Evolutionary conservation across 768 basidiomycete species (phyloP), one percentile per base, ranked within the genome.

Genomic region (Mycena metata): DNA sequence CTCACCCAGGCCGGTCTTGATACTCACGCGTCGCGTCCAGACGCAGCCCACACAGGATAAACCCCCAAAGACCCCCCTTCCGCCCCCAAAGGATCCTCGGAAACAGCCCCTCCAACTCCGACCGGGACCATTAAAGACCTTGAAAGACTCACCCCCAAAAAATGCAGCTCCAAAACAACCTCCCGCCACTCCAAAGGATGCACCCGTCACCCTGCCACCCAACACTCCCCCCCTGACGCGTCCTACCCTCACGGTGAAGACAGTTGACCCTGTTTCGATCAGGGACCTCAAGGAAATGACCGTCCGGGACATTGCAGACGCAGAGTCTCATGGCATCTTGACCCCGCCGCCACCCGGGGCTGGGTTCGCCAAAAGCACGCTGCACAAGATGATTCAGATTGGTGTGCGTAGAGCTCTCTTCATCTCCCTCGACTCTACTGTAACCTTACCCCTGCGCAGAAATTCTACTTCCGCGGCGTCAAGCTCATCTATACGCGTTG

Each of bases 381-480:
- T 87, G 6, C 86, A 88, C 74, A 85, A 85, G 60, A 81, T 76
- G 26, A 82, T 85, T 42, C 78, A 87, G 71, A 80, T 89, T 39
- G 81, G 81, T 45, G 84, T 85, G 69, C 50, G 82, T 78, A 35
- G 23, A 11, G 5, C 51, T 17, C 51, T 23, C 5, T 23, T 43
- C 50, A 30, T 30, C 6, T 30, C 30, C 30, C 59, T 66, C 33
- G 77, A 16, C 21, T 49, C 21, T 56, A 23, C 11, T 36, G 24
- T 50, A 17, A 10, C 55, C 52, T 17, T 41, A 72, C 35, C 7
- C n/a, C 41, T 15, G 24, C 30, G 12, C 73, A 91, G 91, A 94
- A 94, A 91, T 96, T 96, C 78, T 96, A 96, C 79, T 90, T 83
- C 73, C 84, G 88, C 41, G 95, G 94, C 30, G 81, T 92, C 65